Evolutionary conservation across 1,139 yeast species (phyloP), one percentile per base, ranked within the genome.

Genomic region (Zhuliangozyma parablackwelliae): DNA sequence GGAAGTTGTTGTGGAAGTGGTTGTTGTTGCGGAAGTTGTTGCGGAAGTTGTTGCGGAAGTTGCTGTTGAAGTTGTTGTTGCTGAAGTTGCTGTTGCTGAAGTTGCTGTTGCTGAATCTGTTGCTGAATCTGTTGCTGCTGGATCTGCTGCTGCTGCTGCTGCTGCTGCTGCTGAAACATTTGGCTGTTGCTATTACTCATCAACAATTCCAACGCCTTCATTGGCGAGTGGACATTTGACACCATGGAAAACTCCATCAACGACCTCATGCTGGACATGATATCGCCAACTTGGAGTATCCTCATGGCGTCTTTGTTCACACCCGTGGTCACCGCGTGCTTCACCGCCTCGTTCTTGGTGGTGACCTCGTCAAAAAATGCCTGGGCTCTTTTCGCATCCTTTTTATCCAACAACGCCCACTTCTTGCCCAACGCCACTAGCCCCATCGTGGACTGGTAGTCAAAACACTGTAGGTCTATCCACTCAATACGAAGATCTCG

Each of bases 221-320:
- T 49, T 0, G 90, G 90, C 10, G 87, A 80, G 6, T 45, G 50
- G 16, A 66, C 61, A 26, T 67, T 63, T 39, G 63, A 66, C 16
- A 58, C 52, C 35, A 69, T 54, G 21, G 82, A 71, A 48, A 74
- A 81, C 24, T 71, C 67, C 80, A 84, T 80, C 39, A 84, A 60
- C 25, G 83, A 78, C 40, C 75, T 72, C 49, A 86, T 68, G 42
- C 77, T 77, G 1, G 87, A 71, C 85, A 87, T 81, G 2, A 82
- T 82, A 57, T 85, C 94, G 32, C 88, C 75, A 3, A 85, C 75
- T 56, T 86, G 92, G 61, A 86, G 58, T 26, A 81, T 68, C 37
- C 90, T 63, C 77, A 84, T 72, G 3, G 86, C 80, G 27, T 71
- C 69, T 33, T 75, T 80, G 35, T 76, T 77, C n/a, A 83, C 59